Percentiles rank a stretch among this genome's conserved stretches.
These are phyloP conservation scores for Tillandsia fasciculata DNA, from an alignment of 176 grass and related monocot species.

Conservation along the genomic window DNA sequence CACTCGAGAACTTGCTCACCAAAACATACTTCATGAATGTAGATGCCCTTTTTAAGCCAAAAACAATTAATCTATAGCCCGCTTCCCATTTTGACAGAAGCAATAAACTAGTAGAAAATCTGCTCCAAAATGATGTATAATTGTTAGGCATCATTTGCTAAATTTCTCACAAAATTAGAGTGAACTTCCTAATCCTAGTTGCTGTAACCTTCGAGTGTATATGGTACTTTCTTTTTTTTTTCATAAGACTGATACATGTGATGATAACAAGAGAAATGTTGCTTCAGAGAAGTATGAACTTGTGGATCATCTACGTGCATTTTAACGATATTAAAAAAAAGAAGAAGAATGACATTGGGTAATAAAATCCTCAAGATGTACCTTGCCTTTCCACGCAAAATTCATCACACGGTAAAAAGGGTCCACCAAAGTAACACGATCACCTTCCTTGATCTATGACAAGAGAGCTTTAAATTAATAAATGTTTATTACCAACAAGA, in stretches of 20 bases:
- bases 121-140: too few relatives aligned
- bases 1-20: too few relatives aligned
- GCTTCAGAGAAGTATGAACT: too few relatives aligned
- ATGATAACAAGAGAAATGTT: neutral
- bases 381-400: conserved; percentile 49
- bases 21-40: too few relatives aligned
- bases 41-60: too few relatives aligned
- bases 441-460: conserved; percentile 68
- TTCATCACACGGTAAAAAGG: conserved; percentile 48
- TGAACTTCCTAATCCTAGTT: too few relatives aligned
- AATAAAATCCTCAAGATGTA: conserved; percentile 7
- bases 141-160: too few relatives aligned
- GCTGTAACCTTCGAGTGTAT: neutral
- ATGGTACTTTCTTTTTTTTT: neutral
- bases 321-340: neutral
- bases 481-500: conserved; percentile 5
- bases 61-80: too few relatives aligned
- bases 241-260: neutral
- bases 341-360: neutral
- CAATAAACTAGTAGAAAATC: neutral
- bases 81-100: too few relatives aligned
- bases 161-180: too few relatives aligned
- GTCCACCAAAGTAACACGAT: conserved; percentile 44
- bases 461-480: conserved; percentile 15
- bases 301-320: neutral